Evolutionary conservation across 139 green algal genomes (phyloP).

Genomic region (Chlorella vulgaris): DNA sequence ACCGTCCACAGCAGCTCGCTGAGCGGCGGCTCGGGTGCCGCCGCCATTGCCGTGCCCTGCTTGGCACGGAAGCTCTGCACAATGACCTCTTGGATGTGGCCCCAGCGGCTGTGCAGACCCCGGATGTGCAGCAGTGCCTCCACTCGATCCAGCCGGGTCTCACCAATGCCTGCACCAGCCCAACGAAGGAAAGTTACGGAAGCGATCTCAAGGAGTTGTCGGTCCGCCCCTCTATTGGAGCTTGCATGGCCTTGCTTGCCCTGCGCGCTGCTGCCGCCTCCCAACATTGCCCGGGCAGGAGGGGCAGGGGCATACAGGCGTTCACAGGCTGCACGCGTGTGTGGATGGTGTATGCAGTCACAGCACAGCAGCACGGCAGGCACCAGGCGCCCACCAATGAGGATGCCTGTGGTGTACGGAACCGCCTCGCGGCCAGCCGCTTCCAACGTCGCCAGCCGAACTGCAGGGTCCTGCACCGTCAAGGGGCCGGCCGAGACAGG

Average conservation of each 20-base stretch:
- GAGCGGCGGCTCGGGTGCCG: conserved; percentile 54
- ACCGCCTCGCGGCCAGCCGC: conserved; percentile 68
- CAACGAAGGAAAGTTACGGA: too few species aligned
- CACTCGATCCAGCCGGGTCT: conserved; percentile 72
- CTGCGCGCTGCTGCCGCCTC: background rate
- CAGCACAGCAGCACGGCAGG: background rate
- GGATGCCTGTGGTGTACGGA: conserved; percentile 84
- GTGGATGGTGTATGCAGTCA: background rate
- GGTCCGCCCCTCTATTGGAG: too few species aligned
- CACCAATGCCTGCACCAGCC: conserved; percentile 73
- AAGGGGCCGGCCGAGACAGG: too few species aligned
- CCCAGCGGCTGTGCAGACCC: conserved; percentile 55
- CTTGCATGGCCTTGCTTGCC: background rate
- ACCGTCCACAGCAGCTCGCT: conserved; percentile 82
- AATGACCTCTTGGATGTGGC: conserved; percentile 90
- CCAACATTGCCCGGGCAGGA: background rate
- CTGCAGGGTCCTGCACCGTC: conserved; percentile 49
- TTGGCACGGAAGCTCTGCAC: conserved; percentile 90
- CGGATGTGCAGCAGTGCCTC: conserved; percentile 62
- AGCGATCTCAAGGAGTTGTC: too few species aligned
- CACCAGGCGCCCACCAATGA: conserved; percentile 50
- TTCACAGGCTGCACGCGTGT: background rate
- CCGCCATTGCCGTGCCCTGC: conserved; percentile 72
- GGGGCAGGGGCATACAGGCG: too few species aligned
- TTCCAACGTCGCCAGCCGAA: conserved; percentile 65